Evolutionary conservation across 768 basidiomycete species (phyloP), one percentile per base, ranked within the genome.

Genomic region (Pleurotus djamor): DNA sequence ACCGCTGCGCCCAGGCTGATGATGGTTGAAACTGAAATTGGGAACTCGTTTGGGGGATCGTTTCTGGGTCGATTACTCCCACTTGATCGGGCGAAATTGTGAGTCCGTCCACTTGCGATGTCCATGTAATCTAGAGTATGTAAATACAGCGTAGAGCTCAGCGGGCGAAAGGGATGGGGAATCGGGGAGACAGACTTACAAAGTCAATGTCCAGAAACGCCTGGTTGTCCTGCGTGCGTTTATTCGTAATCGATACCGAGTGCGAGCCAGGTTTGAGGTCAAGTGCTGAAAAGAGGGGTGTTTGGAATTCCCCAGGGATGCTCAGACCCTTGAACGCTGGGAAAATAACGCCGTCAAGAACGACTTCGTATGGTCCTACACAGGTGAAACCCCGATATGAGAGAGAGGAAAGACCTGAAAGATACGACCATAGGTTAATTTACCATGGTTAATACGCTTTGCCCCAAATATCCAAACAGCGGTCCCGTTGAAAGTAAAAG

Each of bases 121-220:
- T 47, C 59, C 59, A 60, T 38, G 47, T 57, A 12, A 60, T 57
- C 52, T 60, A 57, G 13, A 21, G 14, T 7, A 41, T 41, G 3
- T 3, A 28, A 28, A 28, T 28, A 28, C 21, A 28, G 21, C 21
- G 21, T 28, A 28, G 21, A 28, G 21, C 21, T 28, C 2, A 28
- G 21, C 3, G 21, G 21, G 21, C 21, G 38, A 41, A 41, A 41
- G 38, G 38, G n/a, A 41, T 41, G 10, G 38, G 38, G n/a, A 41
- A 41, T n/a, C 38, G 4, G 38, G n/a, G 38, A 41, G 38, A 10
- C 1, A n/a, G 9, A 41, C 55, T 14, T 36, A 58, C 57, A 32
- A 58, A 58, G 48, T 60, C 59, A 44, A 60, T 48, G 16, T 60
- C 59, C n/a, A 60, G 14, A 35, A 13, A 60, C 12, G 54, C 38